Percentiles rank a stretch among this genome's conserved stretches.
phyloP scores from a whole-genome alignment of 1,284 basidiomycete species.

The Pseudozyma pruni region DNA sequence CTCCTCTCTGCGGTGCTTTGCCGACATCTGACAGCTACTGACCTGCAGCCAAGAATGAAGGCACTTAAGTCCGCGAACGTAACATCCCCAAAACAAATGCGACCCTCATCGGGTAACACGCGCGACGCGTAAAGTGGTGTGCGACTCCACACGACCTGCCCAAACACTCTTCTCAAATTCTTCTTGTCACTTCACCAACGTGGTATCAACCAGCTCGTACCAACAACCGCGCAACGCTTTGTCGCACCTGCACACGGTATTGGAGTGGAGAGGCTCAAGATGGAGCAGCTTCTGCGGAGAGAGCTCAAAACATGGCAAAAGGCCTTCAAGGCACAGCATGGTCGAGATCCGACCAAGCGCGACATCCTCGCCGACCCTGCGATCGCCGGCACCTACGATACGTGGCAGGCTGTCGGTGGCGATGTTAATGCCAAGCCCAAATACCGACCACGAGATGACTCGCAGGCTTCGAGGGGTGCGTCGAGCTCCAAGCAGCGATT shows the following conservation, averaged over 20 bases:
- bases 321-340: constrained; percentile 42
- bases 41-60: background rate
- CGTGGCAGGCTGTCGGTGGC: constrained; percentile 54
- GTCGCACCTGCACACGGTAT: too few species aligned
- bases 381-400: constrained; percentile 56
- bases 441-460: background rate
- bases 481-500: constrained; percentile 23
- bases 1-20: background rate
- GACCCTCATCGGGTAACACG: background rate
- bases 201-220: too few species aligned
- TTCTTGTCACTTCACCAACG: too few species aligned
- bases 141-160: background rate
- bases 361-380: constrained; percentile 54
- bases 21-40: background rate
- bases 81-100: constrained; percentile 1
- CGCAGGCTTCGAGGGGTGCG: background rate
- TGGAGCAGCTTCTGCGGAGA: constrained; percentile 47
- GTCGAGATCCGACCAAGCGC: constrained; percentile 55
- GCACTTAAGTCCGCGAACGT: background rate
- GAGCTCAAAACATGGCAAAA: constrained; percentile 54
- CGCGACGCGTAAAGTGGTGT: constrained; percentile 5
- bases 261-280: constrained; percentile 6
- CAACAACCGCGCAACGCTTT: too few species aligned
- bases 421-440: constrained; percentile 14
- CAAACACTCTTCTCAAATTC: too few species aligned